Evolutionary conservation across 2,329 filamentous ascomycete genomes (phyloP).

Genomic region (Alternaria panax): DNA sequence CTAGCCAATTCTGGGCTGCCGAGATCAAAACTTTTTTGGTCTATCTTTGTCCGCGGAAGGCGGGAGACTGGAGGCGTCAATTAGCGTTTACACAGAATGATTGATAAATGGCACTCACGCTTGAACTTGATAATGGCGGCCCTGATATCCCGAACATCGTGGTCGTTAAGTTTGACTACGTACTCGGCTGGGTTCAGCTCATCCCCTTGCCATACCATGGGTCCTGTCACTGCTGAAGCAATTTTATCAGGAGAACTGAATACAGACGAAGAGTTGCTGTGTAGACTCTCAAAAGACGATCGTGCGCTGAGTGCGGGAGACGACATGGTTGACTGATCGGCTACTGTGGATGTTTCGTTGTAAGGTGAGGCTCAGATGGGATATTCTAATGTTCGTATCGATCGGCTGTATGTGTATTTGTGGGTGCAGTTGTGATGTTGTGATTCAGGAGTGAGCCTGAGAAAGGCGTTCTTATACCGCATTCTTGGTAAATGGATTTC

Average conservation of each 20-base stretch:
- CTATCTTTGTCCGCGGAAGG: conserved; percentile 29
- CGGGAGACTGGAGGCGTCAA: conserved; percentile 23
- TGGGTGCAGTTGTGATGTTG: not conserved
- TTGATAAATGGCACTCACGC: conserved; percentile 23
- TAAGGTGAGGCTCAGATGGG: not conserved
- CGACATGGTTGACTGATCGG: conserved; percentile 30
- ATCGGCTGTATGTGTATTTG: conserved; percentile 5
- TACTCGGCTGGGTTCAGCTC: conserved; percentile 39
- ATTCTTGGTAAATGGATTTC: conserved; percentile 3
- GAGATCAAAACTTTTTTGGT: conserved; percentile 37
- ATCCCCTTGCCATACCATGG: conserved; percentile 44
- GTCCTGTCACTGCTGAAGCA: conserved; percentile 36
- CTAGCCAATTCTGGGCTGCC: conserved; percentile 28
- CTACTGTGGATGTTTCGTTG: not conserved
- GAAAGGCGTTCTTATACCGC: conserved; percentile 12
- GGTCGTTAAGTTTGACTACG: conserved; percentile 31
- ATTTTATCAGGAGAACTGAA: conserved; percentile 41
- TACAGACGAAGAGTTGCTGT: conserved; percentile 32
- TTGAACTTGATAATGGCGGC: conserved; percentile 46
- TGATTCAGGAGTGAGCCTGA: conserved; percentile 8
- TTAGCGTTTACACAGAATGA: not conserved
- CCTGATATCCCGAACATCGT: conserved; percentile 40
- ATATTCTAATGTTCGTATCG: not conserved
- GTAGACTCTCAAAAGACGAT: conserved; percentile 44
- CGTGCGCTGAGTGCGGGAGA: conserved; percentile 34